Percentiles rank a stretch among this genome's conserved stretches.
Evolutionary conservation across 441 rosid genomes (phyloP).

Genomic region (Adansonia grandidieri): DNA sequence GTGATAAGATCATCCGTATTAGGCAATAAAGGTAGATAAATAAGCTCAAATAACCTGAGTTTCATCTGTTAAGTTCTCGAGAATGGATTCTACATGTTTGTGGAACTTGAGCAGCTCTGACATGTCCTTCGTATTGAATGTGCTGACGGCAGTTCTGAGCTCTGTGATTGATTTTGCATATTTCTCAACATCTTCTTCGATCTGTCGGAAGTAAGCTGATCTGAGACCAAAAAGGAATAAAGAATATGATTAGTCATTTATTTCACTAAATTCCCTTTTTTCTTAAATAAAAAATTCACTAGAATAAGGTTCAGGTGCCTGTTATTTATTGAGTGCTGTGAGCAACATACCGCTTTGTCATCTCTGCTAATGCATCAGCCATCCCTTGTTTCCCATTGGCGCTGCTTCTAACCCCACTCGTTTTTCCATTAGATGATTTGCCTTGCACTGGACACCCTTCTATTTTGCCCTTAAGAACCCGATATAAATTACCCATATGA

Average conservation of each 20-base stretch:
- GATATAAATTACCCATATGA: slow-evolving; percentile 65
- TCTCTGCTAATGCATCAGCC: slow-evolving; percentile 97
- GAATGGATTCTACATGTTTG: slow-evolving; percentile 65
- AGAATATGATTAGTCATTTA: background rate
- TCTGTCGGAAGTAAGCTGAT: slow-evolving; percentile 80
- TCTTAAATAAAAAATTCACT: background rate
- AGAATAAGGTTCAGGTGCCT: background rate
- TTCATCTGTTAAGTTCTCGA: slow-evolving; percentile 84
- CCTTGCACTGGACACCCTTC: slow-evolving; percentile 57
- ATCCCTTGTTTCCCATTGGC: slow-evolving; percentile 75
- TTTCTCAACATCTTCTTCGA: slow-evolving; percentile 73
- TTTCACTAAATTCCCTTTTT: background rate
- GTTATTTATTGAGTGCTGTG: background rate
- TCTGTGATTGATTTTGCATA: slow-evolving; percentile 59
- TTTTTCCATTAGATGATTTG: slow-evolving; percentile 46
- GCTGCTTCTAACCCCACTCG: slow-evolving; percentile 30
- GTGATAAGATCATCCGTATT: background rate
- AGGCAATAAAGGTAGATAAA: background rate
- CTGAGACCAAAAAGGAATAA: slow-evolving; percentile 38
- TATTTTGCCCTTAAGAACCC: slow-evolving; percentile 71
- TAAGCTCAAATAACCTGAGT: slow-evolving; percentile 51
- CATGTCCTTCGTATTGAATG: slow-evolving; percentile 82
- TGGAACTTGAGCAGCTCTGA: slow-evolving; percentile 66
- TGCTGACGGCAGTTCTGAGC: slow-evolving; percentile 54
- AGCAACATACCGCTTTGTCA: slow-evolving; percentile 63